Conservation (phyloP, 495 filamentous ascomycete species). For the Trypethelium eluteriae region DNA sequence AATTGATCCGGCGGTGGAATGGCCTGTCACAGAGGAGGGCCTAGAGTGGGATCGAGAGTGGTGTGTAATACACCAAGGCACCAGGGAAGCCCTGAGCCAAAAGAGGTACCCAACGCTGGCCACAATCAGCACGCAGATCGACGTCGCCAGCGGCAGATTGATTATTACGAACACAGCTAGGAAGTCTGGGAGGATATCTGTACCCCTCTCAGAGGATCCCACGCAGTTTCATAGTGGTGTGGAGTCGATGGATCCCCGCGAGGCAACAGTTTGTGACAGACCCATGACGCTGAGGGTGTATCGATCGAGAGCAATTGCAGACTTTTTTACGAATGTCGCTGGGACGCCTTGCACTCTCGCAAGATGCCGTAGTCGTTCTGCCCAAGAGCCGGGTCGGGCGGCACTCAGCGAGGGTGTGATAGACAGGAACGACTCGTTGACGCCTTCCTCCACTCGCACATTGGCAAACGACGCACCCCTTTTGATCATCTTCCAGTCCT, state of each 20-base stretch:
- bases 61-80: constrained; percentile 81
- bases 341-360: constrained; percentile 74
- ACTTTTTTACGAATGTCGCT: constrained; percentile 65
- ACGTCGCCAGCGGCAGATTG: constrained; percentile 50
- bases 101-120: constrained; percentile 80
- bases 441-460: constrained; percentile 50
- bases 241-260: constrained; percentile 27
- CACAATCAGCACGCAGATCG: constrained; percentile 61
- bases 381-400: constrained; percentile 44
- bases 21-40: constrained; percentile 71
- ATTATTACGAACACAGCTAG: constrained; percentile 40
- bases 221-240: constrained; percentile 38
- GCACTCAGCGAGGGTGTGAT: constrained; percentile 37
- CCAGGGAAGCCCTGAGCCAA: constrained; percentile 67
- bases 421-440: not conserved
- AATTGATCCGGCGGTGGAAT: constrained; percentile 55
- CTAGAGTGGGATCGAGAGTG: constrained; percentile 90
- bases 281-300: constrained; percentile 62
- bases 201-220: constrained; percentile 57
- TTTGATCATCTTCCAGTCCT: constrained; percentile 70
- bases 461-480: constrained; percentile 92
- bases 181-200: constrained; percentile 43
- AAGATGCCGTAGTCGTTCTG: constrained; percentile 52
- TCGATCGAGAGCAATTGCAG: constrained; percentile 50
- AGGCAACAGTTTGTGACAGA: constrained; percentile 73